Evolutionary conservation across 2,329 filamentous ascomycete species (phyloP), one percentile per base, ranked within the genome.

Genomic region (Clonostachys sp.): DNA sequence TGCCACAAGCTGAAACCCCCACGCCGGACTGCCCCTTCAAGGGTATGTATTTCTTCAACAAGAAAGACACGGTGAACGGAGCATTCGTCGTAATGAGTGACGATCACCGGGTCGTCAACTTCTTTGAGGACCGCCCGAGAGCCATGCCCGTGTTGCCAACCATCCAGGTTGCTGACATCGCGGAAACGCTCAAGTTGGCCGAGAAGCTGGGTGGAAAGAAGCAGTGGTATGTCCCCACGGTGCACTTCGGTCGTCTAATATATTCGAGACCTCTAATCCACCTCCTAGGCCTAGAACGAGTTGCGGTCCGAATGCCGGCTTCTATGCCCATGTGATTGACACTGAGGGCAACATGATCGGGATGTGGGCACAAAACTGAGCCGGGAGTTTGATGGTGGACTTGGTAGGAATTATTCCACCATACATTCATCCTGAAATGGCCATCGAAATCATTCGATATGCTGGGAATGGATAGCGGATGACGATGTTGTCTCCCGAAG

Each of bases 301-400:
- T 17, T 64, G 67, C 48, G 61, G 58, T 18, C 57, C 55, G 12
- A 54, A 52, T 12, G 65, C 64, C 62, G 67, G 65, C 1, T 58
- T 53, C 48, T 64, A 63, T 50, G 64, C 64, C 35, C 60, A 64
- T 4, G 60, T 69, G 39, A 53, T 68, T 42, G 65, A 70, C 50
- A 58, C 58, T 10, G 67, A 71, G 54, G 65, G 63, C n/a, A 69
- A 70, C 49, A 52, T 65, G 55, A 56, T 65, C 40, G 61, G 65
- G 24, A 50, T 64, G 34, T 67, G 61, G 63, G 61, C 62, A 45
- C 55, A 58, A 49, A 53, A 30, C 9, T 30, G 24, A 30, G 24
- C 24, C 9, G 24, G 24, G 24, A 30, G 24, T 30, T 30, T 30
- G 24, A 30, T 30, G 24, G 24, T 10, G 24, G 60, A 14, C 14